A percentile compares a stretch with the other conserved stretches of the same genome.
Evolutionary conservation across 106 monocot species (phyloP).

Genomic region (Posidonia australis): DNA sequence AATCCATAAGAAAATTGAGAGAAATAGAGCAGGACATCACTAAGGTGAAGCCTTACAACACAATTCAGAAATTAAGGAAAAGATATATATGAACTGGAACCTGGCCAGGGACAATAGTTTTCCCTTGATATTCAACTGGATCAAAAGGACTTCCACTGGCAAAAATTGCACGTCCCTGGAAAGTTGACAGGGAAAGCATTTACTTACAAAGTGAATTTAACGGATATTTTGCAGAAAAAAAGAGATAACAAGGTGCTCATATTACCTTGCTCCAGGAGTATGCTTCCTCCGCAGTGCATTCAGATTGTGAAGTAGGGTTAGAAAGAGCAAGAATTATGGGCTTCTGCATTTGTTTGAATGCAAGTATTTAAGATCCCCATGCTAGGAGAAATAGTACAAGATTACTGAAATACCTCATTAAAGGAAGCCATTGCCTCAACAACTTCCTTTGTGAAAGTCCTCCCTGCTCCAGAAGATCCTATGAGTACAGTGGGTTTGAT

Average conservation of each 20-base stretch:
- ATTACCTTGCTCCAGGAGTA: constrained; percentile 86
- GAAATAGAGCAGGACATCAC: not conserved
- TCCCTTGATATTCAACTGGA: constrained; percentile 66
- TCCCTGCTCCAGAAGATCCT: constrained; percentile 68
- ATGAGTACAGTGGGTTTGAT: constrained; percentile 74
- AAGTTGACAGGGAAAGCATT: not conserved
- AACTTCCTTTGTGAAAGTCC: constrained; percentile 85
- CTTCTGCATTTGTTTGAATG: constrained; percentile 28
- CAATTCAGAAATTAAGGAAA: not conserved
- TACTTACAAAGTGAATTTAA: not conserved
- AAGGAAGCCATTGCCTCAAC: constrained; percentile 75
- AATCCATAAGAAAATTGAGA: not conserved
- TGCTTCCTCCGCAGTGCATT: constrained; percentile 89
- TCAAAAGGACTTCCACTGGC: constrained; percentile 91
- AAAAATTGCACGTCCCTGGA: constrained; percentile 79
- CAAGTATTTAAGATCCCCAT: not conserved
- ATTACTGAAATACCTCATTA: constrained; percentile 46
- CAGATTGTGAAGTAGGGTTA: constrained; percentile 89
- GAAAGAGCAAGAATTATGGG: constrained; percentile 84
- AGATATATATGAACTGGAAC: constrained; percentile 7
- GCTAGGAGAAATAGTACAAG: not conserved
- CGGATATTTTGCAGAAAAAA: not conserved
- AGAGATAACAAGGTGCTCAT: not conserved
- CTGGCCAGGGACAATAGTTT: constrained; percentile 61
- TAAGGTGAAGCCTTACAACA: not conserved